phyloP scores from a whole-genome alignment of 768 basidiomycete genomes.

The Xerocomus spinulosus region DNA sequence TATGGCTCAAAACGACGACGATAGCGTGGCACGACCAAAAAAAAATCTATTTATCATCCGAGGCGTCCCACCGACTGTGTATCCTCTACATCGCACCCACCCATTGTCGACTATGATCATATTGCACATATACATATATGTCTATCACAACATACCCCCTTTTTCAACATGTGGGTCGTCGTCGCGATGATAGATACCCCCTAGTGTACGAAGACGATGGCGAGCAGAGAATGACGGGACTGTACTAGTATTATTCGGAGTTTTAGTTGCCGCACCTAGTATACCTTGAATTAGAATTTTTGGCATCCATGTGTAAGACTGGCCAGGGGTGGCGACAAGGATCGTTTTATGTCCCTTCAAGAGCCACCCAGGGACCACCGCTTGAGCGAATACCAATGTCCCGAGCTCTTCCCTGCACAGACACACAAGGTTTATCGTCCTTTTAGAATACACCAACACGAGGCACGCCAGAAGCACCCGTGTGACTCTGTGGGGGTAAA shows the following conservation, averaged over 20 bases:
- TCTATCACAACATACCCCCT: slow-evolving; percentile 15
- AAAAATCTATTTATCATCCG: slow-evolving; percentile 24
- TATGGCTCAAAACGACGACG: slow-evolving; percentile 27
- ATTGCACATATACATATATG: slow-evolving; percentile 28
- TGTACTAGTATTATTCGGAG: slow-evolving; percentile 32
- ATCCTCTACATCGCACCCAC: slow-evolving; percentile 25
- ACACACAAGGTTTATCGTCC: slow-evolving; percentile 22
- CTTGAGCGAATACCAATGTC: slow-evolving; percentile 14
- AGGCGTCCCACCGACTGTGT: slow-evolving; percentile 22
- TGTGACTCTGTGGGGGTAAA: slow-evolving; percentile 22
- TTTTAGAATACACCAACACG: slow-evolving; percentile 12
- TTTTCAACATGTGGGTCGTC: slow-evolving; percentile 19
- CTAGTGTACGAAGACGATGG: slow-evolving; percentile 26
- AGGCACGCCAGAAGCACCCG: slow-evolving; percentile 28
- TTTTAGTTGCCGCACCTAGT: slow-evolving; percentile 30
- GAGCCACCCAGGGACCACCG: slow-evolving; percentile 26
- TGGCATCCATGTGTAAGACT: slow-evolving; percentile 12
- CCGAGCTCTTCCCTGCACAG: slow-evolving; percentile 16
- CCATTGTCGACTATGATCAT: slow-evolving; percentile 27
- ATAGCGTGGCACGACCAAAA: slow-evolving; percentile 21
- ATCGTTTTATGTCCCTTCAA: slow-evolving; percentile 1
- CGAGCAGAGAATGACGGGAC: slow-evolving; percentile 28
- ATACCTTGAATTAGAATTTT: slow-evolving; percentile 36
- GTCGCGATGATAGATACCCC: slow-evolving; percentile 34
- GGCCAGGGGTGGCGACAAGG: slow-evolving; percentile 13